A percentile compares a stretch with the other conserved stretches of the same genome.
phyloP scores from a whole-genome alignment of 306 rosid genomes.

The Phaseolus lunatus region DNA sequence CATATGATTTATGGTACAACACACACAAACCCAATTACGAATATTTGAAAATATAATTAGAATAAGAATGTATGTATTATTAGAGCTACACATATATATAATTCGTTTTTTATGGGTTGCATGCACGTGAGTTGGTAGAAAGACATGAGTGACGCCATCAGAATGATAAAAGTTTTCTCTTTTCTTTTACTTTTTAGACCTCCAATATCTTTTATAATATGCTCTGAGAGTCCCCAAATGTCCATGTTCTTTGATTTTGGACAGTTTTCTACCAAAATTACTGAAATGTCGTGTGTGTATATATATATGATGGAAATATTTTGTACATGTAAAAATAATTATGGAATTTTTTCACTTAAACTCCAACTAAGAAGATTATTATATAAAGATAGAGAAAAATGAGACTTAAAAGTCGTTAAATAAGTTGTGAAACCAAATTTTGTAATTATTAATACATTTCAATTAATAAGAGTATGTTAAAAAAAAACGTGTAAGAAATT shows the following conservation, averaged over 20 bases:
- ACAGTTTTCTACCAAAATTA: slow-evolving; percentile 51
- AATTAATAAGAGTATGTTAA: no score
- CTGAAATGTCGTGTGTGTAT: background rate
- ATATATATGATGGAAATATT: no score
- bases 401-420: no score
- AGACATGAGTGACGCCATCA: slow-evolving; percentile 67
- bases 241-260: slow-evolving; percentile 54
- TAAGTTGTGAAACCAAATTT: no score
- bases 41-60: background rate
- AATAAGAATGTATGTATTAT: slow-evolving; percentile 11
- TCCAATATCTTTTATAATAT: slow-evolving; percentile 81
- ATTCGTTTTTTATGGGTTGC: slow-evolving; percentile 57
- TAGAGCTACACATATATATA: slow-evolving; percentile 32
- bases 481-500: no score
- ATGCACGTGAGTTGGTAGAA: slow-evolving; percentile 83
- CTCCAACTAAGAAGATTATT: no score
- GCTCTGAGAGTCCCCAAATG: slow-evolving; percentile 66
- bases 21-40: background rate
- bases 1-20: no score
- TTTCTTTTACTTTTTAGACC: slow-evolving; percentile 80
- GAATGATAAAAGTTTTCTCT: slow-evolving; percentile 74
- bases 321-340: no score
- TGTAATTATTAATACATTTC: no score
- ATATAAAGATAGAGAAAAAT: no score
- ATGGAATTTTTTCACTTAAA: no score